Evolutionary conservation across 306 rosid genomes (phyloP).

Genomic region (Psophocarpus tetragonolobus): DNA sequence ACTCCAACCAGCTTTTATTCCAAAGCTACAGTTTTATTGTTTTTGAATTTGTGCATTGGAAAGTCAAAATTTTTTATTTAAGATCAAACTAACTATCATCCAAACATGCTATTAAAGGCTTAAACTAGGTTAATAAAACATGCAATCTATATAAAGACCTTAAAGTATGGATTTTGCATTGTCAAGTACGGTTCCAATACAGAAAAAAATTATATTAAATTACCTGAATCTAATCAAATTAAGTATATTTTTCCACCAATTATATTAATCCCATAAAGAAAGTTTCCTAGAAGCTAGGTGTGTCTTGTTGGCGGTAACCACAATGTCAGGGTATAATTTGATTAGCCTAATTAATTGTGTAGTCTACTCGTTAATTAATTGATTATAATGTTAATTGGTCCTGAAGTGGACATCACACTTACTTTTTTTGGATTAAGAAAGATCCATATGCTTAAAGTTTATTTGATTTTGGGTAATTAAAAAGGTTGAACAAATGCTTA

Average conservation of each 20-base stretch:
- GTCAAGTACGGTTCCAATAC: constrained; percentile 14
- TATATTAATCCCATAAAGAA: constrained; percentile 9
- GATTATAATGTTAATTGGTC: constrained; percentile 22
- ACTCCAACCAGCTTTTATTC: too few relatives aligned
- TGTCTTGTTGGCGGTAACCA: constrained; percentile 33
- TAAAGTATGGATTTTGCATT: constrained; percentile 36
- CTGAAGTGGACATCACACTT: constrained; percentile 41
- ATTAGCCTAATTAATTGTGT: constrained; percentile 11
- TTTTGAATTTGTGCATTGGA: too few relatives aligned
- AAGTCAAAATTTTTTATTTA: too few relatives aligned
- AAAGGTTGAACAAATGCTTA: constrained; percentile 17
- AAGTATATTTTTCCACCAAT: constrained; percentile 26
- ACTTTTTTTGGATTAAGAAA: constrained; percentile 36
- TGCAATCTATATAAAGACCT: constrained; percentile 7
- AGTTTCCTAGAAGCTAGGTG: constrained; percentile 50
- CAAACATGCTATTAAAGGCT: too few relatives aligned
- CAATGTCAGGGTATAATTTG: constrained; percentile 36
- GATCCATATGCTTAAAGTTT: constrained; percentile 26
- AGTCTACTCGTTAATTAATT: background rate
- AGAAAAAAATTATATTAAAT: constrained; percentile 31
- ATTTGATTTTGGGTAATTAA: constrained; percentile 33
- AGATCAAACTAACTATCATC: too few relatives aligned
- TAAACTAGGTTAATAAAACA: constrained; percentile 23
- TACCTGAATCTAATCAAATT: constrained; percentile 1
- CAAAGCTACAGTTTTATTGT: too few relatives aligned